Evolutionary conservation across 2,329 filamentous ascomycete genomes (phyloP), one percentile per base, ranked within the genome.

Genomic region (Spiromastix sp.): DNA sequence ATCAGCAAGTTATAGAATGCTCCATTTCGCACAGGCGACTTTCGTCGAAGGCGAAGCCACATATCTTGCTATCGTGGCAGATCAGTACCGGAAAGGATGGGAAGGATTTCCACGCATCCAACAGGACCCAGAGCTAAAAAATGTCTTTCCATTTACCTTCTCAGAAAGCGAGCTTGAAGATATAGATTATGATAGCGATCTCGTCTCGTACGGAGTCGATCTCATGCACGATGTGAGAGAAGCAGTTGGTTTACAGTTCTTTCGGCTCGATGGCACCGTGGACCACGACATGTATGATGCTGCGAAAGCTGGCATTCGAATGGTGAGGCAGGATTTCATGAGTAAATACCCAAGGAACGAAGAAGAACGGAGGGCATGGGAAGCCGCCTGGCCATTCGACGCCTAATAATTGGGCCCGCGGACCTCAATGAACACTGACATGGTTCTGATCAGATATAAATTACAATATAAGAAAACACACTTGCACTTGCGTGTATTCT

Each of bases 41-140:
- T 47, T 59, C 30, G 43, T 57, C 11, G 52, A 59, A 35, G 55
- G 54, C 13, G 56, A 60, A 41, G 52, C 45, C 25, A 38, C 44
- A 6, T 60, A 43, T 24, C 40, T 42, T 1, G 38, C 21, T 6
- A 22, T 29, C 4, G 21, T 55, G 6, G 48, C 40, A 11, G 45
- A 55, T 26, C 38, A 55, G n/a, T 44, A 56, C 33, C 12, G 40
- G 32, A 45, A 41, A 16, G 54, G 53, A 50, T 19, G 34, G 7
- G 37, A 25, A 15, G 39, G 54, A 29, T n/a, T n/a, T n/a, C 42
- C 51, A n/a, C 39, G 40, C 17, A 42, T 46, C 7, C 21, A 24
- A 24, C 7, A 24, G 21, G 21, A 7, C 7, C 7, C 7, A 7
- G 5, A 19, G 18, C 12, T 3, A n/a, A 28, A 21, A 22, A 19